These are phyloP conservation scores for Paxillus involutus DNA, from an alignment of 768 basidiomycete genomes.

Conservation along the genomic window DNA sequence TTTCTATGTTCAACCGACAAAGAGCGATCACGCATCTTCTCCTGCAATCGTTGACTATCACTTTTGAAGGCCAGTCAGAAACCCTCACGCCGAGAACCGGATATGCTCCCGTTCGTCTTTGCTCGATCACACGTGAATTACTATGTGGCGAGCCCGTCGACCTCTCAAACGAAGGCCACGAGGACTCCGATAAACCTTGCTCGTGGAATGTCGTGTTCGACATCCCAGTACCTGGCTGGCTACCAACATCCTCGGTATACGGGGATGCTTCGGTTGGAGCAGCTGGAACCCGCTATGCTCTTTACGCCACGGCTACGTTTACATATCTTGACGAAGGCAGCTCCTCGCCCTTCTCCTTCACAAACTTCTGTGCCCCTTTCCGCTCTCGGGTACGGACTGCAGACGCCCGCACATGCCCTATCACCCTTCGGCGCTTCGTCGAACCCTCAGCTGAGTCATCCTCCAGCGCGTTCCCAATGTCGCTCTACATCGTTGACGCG, in stretches of 20 bases:
- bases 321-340: constrained; percentile 42
- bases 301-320: constrained; percentile 68
- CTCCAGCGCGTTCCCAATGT: constrained; percentile 26
- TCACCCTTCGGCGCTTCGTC: constrained; percentile 56
- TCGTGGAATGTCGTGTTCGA: constrained; percentile 80
- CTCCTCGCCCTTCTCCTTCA: constrained; percentile 43
- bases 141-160: constrained; percentile 47
- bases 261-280: constrained; percentile 42
- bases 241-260: constrained; percentile 60
- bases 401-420: constrained; percentile 37
- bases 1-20: constrained; percentile 51
- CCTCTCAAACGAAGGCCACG: constrained; percentile 62
- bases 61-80: constrained; percentile 88
- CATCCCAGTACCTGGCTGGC: constrained; percentile 86
- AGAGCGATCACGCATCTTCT: constrained; percentile 50
- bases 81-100: constrained; percentile 60
- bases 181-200: constrained; percentile 54
- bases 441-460: constrained; percentile 38
- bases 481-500: constrained; percentile 47
- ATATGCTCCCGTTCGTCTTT: constrained; percentile 70
- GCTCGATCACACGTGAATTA: constrained; percentile 64
- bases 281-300: constrained; percentile 61
- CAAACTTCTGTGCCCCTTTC: constrained; percentile 57
- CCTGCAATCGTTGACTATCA: constrained; percentile 69
- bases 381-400: constrained; percentile 43